Conservation (phyloP, 2,329 filamentous ascomycete genomes). For the Talaromyces sp. region DNA sequence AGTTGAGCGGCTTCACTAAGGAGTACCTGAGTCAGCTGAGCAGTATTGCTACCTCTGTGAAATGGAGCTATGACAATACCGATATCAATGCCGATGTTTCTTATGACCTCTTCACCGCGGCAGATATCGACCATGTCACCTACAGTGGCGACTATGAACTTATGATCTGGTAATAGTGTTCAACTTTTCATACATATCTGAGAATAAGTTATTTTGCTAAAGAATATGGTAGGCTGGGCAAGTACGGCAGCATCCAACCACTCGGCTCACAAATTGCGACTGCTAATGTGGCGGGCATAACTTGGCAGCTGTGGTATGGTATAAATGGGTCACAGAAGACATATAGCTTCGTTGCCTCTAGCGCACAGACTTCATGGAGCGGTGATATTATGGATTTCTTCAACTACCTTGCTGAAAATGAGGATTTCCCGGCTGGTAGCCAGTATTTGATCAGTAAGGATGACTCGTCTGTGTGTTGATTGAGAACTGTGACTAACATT, state of each 20-base stretch:
- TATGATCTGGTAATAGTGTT: constrained; percentile 52
- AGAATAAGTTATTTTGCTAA: neutral
- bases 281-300: constrained; percentile 45
- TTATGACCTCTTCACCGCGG: constrained; percentile 55
- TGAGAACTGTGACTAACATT: neutral
- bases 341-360: constrained; percentile 51
- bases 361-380: constrained; percentile 45
- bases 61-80: constrained; percentile 46
- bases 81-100: constrained; percentile 52
- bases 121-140: constrained; percentile 33
- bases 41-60: constrained; percentile 38
- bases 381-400: constrained; percentile 56
- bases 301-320: constrained; percentile 57
- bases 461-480: constrained; percentile 24
- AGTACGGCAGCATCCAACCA: constrained; percentile 49
- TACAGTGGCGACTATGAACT: constrained; percentile 51
- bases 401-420: constrained; percentile 46
- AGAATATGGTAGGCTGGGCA: constrained; percentile 32
- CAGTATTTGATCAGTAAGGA: constrained; percentile 48
- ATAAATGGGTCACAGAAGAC: constrained; percentile 50
- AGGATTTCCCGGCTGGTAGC: constrained; percentile 41
- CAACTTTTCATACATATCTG: no score
- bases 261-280: constrained; percentile 51
- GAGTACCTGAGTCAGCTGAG: constrained; percentile 23
- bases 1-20: constrained; percentile 22